These are phyloP conservation scores for Sarocladium brachiariae DNA, from an alignment of 2,329 filamentous ascomycete genomes.

Conservation along the genomic window DNA sequence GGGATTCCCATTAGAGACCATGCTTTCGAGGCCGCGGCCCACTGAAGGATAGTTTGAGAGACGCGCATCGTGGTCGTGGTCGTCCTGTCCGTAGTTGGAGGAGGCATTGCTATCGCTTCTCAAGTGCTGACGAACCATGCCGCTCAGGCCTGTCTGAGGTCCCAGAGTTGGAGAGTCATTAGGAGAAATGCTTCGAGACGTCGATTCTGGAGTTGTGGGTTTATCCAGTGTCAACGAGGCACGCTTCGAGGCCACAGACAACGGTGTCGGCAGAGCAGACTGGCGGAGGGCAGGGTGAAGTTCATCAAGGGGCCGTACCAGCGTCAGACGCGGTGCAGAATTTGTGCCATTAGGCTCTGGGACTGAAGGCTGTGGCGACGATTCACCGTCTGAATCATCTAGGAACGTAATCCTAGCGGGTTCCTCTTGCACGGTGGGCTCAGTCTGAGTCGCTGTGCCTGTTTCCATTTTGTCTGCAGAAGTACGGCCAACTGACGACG, in stretches of 20 bases:
- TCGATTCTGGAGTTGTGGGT: not conserved
- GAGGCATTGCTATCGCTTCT: constrained; percentile 75
- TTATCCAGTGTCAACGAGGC: not conserved
- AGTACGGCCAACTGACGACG: constrained; percentile 35
- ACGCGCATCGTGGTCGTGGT: constrained; percentile 20
- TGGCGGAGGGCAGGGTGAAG: constrained; percentile 49
- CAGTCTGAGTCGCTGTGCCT: too few species aligned
- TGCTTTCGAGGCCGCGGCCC: constrained; percentile 20
- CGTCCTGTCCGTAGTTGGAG: constrained; percentile 58
- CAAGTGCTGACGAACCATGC: constrained; percentile 78
- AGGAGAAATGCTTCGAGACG: constrained; percentile 18
- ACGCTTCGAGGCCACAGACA: constrained; percentile 27
- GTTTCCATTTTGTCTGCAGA: constrained; percentile 25
- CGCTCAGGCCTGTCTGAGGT: constrained; percentile 62
- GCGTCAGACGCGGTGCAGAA: constrained; percentile 26
- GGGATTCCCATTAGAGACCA: constrained; percentile 31
- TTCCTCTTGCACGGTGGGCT: constrained; percentile 28
- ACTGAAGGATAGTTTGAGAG: not conserved
- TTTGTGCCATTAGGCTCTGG: constrained; percentile 3
- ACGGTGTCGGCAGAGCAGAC: constrained; percentile 36
- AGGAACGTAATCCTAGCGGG: constrained; percentile 33
- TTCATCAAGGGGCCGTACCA: constrained; percentile 43
- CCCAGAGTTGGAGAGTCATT: constrained; percentile 76
- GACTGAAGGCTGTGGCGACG: constrained; percentile 1
- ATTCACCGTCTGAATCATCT: constrained; percentile 36